Conservation (phyloP, 352 stramenopile genomes). For the Aphanomyces euteiches region DNA sequence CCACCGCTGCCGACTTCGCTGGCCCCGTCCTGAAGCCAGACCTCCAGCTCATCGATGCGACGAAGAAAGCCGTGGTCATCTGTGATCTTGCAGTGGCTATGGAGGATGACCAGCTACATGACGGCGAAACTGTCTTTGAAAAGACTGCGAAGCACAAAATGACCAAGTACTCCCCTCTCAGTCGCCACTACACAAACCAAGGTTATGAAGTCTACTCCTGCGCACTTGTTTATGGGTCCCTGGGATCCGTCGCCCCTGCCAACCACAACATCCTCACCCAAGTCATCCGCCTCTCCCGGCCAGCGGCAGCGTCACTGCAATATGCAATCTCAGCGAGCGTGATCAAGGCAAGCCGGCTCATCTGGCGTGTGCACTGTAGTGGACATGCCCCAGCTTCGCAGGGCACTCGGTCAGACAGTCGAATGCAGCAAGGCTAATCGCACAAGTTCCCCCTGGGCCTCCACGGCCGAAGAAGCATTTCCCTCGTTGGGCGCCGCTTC, state of each 20-base stretch:
- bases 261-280: not conserved
- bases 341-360: too few relatives aligned
- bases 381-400: too few relatives aligned
- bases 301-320: too few relatives aligned
- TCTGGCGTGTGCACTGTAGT: too few relatives aligned
- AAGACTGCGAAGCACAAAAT: not conserved
- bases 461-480: too few relatives aligned
- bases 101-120: not conserved
- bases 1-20: not conserved
- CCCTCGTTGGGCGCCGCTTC: too few relatives aligned
- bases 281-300: too few relatives aligned
- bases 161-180: not conserved
- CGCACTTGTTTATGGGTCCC: not conserved
- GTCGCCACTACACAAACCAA: not conserved
- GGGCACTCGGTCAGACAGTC: too few relatives aligned
- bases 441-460: too few relatives aligned
- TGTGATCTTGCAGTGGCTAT: too few relatives aligned
- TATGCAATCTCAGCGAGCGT: too few relatives aligned
- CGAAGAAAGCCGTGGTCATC: not conserved
- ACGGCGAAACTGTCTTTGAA: constrained; percentile 1
- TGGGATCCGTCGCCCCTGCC: not conserved
- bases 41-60: not conserved
- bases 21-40: not conserved
- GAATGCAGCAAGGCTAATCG: too few relatives aligned
- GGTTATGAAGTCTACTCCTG: constrained; percentile 3